Conservation (phyloP, 768 basidiomycete species). For the Xerocomus spinulosus region DNA sequence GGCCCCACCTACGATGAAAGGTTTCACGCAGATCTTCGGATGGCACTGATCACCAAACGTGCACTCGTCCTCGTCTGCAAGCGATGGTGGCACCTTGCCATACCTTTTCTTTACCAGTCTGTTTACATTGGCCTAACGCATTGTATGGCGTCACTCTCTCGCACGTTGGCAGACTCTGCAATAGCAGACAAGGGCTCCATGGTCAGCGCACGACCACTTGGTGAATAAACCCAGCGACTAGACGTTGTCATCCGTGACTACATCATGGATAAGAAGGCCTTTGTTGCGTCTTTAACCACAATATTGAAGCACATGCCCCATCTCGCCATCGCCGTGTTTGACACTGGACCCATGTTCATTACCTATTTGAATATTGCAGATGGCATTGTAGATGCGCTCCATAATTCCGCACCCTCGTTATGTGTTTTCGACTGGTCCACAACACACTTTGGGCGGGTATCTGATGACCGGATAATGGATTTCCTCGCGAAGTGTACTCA, state of each 20-base stretch:
- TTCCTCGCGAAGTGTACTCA: constrained; percentile 12
- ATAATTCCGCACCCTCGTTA: constrained; percentile 10
- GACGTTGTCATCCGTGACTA: constrained; percentile 24
- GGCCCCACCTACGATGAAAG: constrained; percentile 6
- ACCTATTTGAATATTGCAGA: neutral
- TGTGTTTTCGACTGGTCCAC: constrained; percentile 23
- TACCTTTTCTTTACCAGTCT: constrained; percentile 21
- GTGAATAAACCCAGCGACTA: constrained; percentile 21
- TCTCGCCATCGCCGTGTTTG: constrained; percentile 21
- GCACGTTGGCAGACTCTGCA: constrained; percentile 9
- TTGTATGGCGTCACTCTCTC: constrained; percentile 18
- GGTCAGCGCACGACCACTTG: constrained; percentile 9
- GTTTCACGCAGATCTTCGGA: constrained; percentile 6
- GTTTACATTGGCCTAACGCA: constrained; percentile 19
- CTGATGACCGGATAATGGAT: neutral
- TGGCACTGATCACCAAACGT: constrained; percentile 23
- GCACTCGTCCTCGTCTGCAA: constrained; percentile 27
- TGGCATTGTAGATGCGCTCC: constrained; percentile 15
- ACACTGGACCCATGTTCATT: neutral
- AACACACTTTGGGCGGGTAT: neutral
- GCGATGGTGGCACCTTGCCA: constrained; percentile 26
- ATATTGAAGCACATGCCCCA: constrained; percentile 17
- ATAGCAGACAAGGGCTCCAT: constrained; percentile 10
- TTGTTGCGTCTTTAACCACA: constrained; percentile 4
- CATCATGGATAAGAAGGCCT: neutral